Percentiles rank a stretch among this genome's conserved stretches.
Evolutionary conservation across 169 alveolate species (phyloP).

Genomic region (Plasmodium ovale): DNA sequence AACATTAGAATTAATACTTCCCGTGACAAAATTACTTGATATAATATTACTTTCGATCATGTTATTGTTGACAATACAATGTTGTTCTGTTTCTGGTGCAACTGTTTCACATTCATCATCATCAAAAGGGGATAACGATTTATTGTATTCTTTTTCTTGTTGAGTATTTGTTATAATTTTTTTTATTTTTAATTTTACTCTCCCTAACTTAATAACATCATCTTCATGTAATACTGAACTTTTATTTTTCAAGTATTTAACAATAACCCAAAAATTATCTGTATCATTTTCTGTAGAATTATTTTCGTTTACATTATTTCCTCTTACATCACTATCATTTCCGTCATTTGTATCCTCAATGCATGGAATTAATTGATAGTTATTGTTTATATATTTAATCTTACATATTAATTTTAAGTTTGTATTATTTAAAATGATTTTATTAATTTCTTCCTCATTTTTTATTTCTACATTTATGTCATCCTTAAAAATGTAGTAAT

Average conservation of each 20-base stretch:
- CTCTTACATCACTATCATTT: neutral
- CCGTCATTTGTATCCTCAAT: constrained; percentile 32
- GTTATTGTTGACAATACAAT: neutral
- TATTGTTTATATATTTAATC: constrained; percentile 57
- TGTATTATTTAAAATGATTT: constrained; percentile 38
- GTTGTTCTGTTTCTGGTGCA: constrained; percentile 75
- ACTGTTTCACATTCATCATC: constrained; percentile 82
- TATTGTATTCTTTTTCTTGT: constrained; percentile 76
- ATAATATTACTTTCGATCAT: neutral
- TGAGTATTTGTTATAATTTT: constrained; percentile 75
- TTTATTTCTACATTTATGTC: constrained; percentile 66
- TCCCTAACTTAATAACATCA: constrained; percentile 80
- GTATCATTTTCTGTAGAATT: neutral
- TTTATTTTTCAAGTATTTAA: constrained; percentile 75
- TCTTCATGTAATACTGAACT: constrained; percentile 79
- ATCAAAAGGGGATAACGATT: constrained; percentile 63
- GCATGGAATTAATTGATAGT: constrained; percentile 56
- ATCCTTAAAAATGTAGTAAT: constrained; percentile 72
- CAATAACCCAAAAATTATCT: constrained; percentile 80
- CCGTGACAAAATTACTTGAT: neutral
- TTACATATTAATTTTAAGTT: constrained; percentile 51
- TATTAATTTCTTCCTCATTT: constrained; percentile 75
- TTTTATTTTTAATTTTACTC: constrained; percentile 81
- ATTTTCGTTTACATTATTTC: constrained; percentile 7
- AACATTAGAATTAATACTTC: neutral